Base-by-base conservation (phyloP, 352 stramenopile species). In the Globisporangium paroecandrum region DNA sequence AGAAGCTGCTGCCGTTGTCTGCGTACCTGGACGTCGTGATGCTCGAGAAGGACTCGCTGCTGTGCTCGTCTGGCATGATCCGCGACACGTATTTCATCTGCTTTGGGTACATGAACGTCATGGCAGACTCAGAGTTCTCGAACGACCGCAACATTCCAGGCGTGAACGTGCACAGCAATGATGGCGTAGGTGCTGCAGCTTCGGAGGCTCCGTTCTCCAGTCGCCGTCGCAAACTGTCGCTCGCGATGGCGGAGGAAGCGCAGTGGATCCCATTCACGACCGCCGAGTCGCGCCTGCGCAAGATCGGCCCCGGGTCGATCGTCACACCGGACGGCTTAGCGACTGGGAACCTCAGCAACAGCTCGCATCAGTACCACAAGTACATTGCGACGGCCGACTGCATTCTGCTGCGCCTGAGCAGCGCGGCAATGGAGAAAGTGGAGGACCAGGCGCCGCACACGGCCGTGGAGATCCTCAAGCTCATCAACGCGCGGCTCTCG, bases 1-100 rank as follows among this genome's bases (percentile, higher is more conserved):
- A 87, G 66, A 88, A 89, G 41, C 55, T 92, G 6, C 58, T 92
- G 25, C 79, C 82, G 13, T 57, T 93, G 20, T 72, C 82, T 2
- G 82, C 76, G 8, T 90, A 89, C 38, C 58, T 93, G 38, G 82
- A 90, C 29, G 79, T 87, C 41, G 76, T 87, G 9, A 69, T 84
- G 27, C 66, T 93, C 13, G 59, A 75, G 7, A 83, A 82, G 25
- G 78, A 74, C 20, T 67, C 59, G 1, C 66, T 76, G 13, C 68
- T 93, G 18, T 72, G 77, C 15, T 68, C 71, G 12, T 66, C 75
- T 20, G 74, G 74, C 34, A 56, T 87, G 8, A 70, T 79, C 3
- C 75, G 76, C 13, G 79, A 90, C 60, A 93, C 81, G 60, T 93
- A 89, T 61, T 93, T 93, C 41, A 84, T 93, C 36, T 93, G 85